Evolutionary conservation across 2,329 filamentous ascomycete genomes (phyloP), one percentile per base, ranked within the genome.

Genomic region (Hymenoscyphus infarciens): DNA sequence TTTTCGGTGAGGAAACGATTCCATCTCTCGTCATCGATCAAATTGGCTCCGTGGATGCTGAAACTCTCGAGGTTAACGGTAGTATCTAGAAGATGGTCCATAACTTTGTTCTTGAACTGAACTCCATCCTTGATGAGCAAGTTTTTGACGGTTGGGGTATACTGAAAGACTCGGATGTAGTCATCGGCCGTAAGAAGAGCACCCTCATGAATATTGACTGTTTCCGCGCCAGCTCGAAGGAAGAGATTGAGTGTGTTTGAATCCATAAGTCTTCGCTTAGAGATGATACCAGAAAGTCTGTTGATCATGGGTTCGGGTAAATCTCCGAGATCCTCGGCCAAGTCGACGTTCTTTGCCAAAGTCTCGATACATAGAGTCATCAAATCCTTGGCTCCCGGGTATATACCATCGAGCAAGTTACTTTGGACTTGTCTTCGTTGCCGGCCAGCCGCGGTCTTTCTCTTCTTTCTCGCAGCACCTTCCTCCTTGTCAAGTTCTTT

Each of bases 51-150:
- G 66, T 95, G 88, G 0, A 98, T 81, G 66, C 92, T 90, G 53
- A 98, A 80, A 61, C 86, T 82, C 64, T 87, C 83, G n/a, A 97
- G 79, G 8, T 83, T 76, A 57, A 86, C 83, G 57, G 89, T 83
- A 56, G 91, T 89, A 61, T 87, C 86, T 22, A 91, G 80, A 71
- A 97, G 83, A 74, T 94, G 97, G 59, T 91, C 85, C 75, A 97
- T 83, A 52, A 92, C 89, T 45, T 82, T 81, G 71, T 97, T 90
- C 75, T 96, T 97, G 80, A 97, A 89, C 72, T 97, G 93, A 57
- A 95, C 90, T n/a, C 88, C 91, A 71, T 93, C 94, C 57, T 89
- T 87, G 11, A 96, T 78, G 67, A 92, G 89, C 62, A 97, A 81
- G 53, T 82, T 83, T 69, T 85, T 85, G 60, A 97, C 78, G 5